Evolutionary conservation across 192 early-diverging fungal species (phyloP).

Genomic region (Coemansia sp.): DNA sequence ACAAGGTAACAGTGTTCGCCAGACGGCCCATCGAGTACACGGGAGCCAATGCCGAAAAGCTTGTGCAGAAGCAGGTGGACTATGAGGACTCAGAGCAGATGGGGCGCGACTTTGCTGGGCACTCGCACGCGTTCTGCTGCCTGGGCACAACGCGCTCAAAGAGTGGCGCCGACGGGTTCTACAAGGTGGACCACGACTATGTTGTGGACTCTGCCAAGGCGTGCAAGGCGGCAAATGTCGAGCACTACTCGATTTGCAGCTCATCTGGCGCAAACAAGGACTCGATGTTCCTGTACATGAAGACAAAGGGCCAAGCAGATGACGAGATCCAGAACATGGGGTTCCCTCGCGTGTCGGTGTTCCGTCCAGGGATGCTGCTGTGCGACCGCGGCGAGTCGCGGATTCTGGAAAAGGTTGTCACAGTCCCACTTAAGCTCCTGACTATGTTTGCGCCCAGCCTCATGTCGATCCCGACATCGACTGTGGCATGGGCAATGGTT

Average conservation of each 20-base stretch:
- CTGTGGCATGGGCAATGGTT: conserved; percentile 49
- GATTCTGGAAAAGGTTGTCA: conserved; percentile 19
- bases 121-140: conserved; percentile 68
- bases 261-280: conserved; percentile 56
- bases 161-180: conserved; percentile 69
- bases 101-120: conserved; percentile 26
- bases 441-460: conserved; percentile 25
- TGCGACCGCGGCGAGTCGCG: conserved; percentile 49
- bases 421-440: conserved; percentile 17
- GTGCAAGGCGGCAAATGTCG: conserved; percentile 25
- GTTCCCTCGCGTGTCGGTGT: conserved; percentile 65
- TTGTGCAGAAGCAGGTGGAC: conserved; percentile 68
- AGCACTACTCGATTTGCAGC: conserved; percentile 50
- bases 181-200: conserved; percentile 79
- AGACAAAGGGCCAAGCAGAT: conserved; percentile 80
- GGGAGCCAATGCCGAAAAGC: conserved; percentile 31
- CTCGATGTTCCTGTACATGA: conserved; percentile 67
- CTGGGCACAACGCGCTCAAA: conserved; percentile 70
- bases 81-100: conserved; percentile 67
- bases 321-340: conserved; percentile 60
- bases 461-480: conserved; percentile 27
- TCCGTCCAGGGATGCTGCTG: conserved; percentile 59
- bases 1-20: conserved; percentile 47
- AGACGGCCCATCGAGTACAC: conserved; percentile 43
- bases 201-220: conserved; percentile 54